Percentiles rank a stretch among this genome's conserved stretches.
Evolutionary conservation across 345 rosid genomes (phyloP).

Genomic region (Punica granatum): DNA sequence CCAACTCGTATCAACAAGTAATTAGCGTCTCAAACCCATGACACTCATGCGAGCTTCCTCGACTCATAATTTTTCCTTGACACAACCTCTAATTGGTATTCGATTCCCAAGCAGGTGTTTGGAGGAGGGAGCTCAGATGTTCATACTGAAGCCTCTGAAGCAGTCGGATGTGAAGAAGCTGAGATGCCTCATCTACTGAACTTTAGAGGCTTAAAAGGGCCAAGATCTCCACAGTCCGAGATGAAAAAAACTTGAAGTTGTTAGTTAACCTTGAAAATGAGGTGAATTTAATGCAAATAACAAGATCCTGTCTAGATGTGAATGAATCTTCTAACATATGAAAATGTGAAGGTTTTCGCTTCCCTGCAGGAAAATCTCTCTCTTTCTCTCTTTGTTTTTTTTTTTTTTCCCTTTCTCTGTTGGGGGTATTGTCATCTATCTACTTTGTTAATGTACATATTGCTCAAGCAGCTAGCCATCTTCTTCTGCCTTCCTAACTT

Average conservation of each 20-base stretch:
- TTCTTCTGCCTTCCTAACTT: neutral
- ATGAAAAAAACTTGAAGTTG: neutral
- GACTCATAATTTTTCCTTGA: neutral
- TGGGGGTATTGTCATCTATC: neutral
- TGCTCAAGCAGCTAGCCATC: neutral
- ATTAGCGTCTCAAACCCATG: neutral
- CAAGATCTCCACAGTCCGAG: neutral
- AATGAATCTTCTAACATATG: neutral
- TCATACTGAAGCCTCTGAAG: constrained; percentile 82
- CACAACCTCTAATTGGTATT: neutral
- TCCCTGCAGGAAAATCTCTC: too few relatives aligned
- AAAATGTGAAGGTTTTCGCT: neutral
- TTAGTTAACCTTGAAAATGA: neutral
- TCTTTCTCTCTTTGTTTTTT: neutral
- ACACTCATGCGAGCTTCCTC: neutral
- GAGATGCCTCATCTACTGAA: constrained; percentile 40
- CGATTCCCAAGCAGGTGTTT: constrained; percentile 40
- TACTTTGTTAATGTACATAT: neutral
- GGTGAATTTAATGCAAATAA: neutral
- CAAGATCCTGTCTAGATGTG: neutral
- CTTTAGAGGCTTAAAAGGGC: constrained; percentile 16
- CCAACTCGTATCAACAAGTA: constrained; percentile 69
- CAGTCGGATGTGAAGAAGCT: constrained; percentile 62
- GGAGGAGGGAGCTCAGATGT: constrained; percentile 84
- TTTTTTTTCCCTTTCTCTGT: neutral